phyloP scores from a whole-genome alignment of 163 green algal species.

The Scenedesmus sp. region DNA sequence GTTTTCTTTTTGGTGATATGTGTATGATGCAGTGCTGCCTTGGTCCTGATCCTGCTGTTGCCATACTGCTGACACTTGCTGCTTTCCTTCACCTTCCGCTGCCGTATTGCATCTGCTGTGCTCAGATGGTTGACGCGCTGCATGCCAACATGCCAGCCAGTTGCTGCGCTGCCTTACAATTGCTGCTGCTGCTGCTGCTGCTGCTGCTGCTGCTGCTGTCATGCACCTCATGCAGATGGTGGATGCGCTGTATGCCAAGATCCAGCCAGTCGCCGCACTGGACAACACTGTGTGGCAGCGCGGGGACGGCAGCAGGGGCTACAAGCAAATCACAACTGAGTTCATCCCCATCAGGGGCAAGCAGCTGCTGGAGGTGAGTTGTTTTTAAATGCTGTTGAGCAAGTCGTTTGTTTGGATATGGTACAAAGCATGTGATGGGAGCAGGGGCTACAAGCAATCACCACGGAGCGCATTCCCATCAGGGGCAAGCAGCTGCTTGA shows the following conservation, averaged over 20 bases:
- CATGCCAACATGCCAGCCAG: background rate
- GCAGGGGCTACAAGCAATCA: constrained; percentile 53
- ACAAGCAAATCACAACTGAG: constrained; percentile 58
- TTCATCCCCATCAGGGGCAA: constrained; percentile 62
- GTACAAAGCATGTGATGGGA: background rate
- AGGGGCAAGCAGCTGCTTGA: constrained; percentile 51
- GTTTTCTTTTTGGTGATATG: too few species aligned
- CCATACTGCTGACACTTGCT: background rate
- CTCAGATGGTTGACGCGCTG: background rate
- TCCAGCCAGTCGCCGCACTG: background rate
- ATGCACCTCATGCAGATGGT: constrained; percentile 19
- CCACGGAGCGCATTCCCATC: constrained; percentile 59
- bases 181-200: background rate
- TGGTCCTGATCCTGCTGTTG: background rate
- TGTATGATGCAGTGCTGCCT: background rate
- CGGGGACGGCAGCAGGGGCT: constrained; percentile 51
- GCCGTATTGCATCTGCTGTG: background rate
- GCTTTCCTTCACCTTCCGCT: background rate
- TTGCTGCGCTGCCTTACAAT: too few species aligned
- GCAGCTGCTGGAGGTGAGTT: constrained; percentile 52
- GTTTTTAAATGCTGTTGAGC: background rate
- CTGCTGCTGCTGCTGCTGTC: background rate
- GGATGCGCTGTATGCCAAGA: background rate
- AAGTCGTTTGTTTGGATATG: background rate
- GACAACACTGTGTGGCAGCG: constrained; percentile 39